Base-by-base conservation (phyloP, 768 basidiomycete genomes). In the Baorangia bicolor region DNA sequence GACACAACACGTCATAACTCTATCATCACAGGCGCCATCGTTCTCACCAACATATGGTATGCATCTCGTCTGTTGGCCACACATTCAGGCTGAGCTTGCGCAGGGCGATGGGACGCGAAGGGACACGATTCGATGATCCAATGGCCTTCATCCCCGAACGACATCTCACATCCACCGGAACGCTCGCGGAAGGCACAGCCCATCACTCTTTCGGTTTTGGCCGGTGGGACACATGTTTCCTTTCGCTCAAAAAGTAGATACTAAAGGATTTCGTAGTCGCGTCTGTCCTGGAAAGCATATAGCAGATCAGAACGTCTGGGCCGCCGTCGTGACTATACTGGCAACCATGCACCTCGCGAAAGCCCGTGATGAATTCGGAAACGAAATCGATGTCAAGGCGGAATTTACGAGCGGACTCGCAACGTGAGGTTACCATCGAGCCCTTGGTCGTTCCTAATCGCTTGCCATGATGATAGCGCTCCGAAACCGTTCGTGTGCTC, bases 101-200 rank as follows among this genome's bases (percentile, higher is more conserved):
- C 33, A 81, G 78, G 77, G 75, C 71, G 7, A 77, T 79, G 34
- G 71, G 77, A 18, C 83, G 82, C 51, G 80, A 86, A 61, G 75
- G 77, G 49, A 65, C 60, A 3, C 69, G 73, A 39, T 87, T 83
- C 67, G 76, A 78, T 8, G 75, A 85, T 33, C 78, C 85, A 5
- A 75, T 75, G 53, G 59, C 61, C 8, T 85, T 85, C 69, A 73
- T 76, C 25, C 85, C 86, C 7, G 81, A 84, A 56, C 75, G 85
- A 37, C 83, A 81, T 70, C 63, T 87, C 13, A 60, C 58, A 8
- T 2, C 58, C 1, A 14, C 49, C 0, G 69, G 68, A n/a, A 49
- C 40, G 14, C 49, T 68, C 14, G 38, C 30, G 2, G 55, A 61
- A 18, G 60, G 40, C 5, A 23, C 37, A 10, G n/a, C 25, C 1